Conservation (phyloP, 2,329 filamentous ascomycete genomes). For the Fusarium guadeloupense region DNA sequence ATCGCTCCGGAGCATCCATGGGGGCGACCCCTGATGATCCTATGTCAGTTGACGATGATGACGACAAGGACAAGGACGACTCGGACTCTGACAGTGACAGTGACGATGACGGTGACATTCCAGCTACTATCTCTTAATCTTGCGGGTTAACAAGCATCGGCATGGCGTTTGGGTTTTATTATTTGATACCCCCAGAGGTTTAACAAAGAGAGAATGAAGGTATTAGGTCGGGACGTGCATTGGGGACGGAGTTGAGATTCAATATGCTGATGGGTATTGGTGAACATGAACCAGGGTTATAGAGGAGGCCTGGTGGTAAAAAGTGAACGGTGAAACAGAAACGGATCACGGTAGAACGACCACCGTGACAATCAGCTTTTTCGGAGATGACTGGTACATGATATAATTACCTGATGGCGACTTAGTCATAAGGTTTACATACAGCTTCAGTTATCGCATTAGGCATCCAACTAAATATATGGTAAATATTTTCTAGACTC, state of each 20-base stretch:
- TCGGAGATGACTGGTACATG: constrained; percentile 1
- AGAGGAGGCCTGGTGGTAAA: background rate
- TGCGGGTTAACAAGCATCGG: constrained; percentile 1
- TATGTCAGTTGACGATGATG: constrained; percentile 41
- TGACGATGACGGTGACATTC: constrained; percentile 39
- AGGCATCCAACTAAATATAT: background rate
- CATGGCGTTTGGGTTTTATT: constrained; percentile 24
- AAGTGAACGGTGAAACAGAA: background rate
- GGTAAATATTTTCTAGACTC: background rate
- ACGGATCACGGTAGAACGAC: background rate
- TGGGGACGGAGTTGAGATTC: constrained; percentile 16
- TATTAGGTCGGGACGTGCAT: background rate
- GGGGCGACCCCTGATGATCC: constrained; percentile 39
- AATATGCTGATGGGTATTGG: constrained; percentile 11
- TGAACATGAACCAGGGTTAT: constrained; percentile 1
- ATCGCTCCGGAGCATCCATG: background rate
- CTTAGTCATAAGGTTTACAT: background rate
- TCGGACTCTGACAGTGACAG: constrained; percentile 37
- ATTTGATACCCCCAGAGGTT: constrained; percentile 21
- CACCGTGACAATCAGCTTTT: constrained; percentile 1
- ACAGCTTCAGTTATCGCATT: background rate
- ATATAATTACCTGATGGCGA: background rate
- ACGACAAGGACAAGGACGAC: constrained; percentile 23
- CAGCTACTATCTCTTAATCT: constrained; percentile 32
- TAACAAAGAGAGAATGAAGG: constrained; percentile 1